Evolutionary conservation across 2,329 filamentous ascomycete genomes (phyloP).

Genomic region (Gaeumannomyces sp.): DNA sequence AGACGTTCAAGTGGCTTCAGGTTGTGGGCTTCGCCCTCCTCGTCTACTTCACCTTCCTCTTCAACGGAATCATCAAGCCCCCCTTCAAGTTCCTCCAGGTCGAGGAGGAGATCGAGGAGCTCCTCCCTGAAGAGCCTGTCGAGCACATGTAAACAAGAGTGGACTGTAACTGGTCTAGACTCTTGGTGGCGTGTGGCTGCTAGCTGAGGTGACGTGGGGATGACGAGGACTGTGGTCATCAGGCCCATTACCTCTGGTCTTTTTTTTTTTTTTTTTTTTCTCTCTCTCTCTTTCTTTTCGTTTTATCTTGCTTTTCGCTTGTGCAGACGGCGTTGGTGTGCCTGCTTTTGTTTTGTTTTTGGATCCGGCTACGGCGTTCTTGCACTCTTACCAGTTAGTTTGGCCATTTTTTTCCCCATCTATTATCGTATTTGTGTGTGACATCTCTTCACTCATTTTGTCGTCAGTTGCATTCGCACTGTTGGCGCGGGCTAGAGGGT

Average conservation of each 20-base stretch:
- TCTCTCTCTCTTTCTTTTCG: conserved; percentile 2
- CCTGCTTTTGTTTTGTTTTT: neutral
- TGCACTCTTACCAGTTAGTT: neutral
- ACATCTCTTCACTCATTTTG: neutral
- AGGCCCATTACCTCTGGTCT: neutral
- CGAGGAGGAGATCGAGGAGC: conserved; percentile 49
- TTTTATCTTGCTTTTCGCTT: neutral
- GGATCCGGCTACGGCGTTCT: neutral
- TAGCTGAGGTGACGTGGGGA: neutral
- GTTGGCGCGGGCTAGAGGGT: neutral
- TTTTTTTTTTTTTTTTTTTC: neutral
- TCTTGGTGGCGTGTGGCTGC: neutral
- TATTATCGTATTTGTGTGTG: neutral
- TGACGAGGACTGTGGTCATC: neutral
- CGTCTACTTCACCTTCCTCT: conserved; percentile 94
- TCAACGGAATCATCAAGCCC: conserved; percentile 87
- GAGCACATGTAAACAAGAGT: conserved; percentile 49
- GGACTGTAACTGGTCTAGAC: neutral
- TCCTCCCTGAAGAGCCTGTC: conserved; percentile 78
- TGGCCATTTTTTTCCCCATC: neutral
- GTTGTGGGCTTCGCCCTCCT: conserved; percentile 81
- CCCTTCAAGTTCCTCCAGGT: conserved; percentile 64
- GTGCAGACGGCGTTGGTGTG: neutral
- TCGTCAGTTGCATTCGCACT: neutral
- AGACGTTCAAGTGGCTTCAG: conserved; percentile 96